Evolutionary conservation across 202 grass and related monocot genomes (phyloP), one percentile per base, ranked within the genome.

Genomic region (Miscanthus sacchariflorus): DNA sequence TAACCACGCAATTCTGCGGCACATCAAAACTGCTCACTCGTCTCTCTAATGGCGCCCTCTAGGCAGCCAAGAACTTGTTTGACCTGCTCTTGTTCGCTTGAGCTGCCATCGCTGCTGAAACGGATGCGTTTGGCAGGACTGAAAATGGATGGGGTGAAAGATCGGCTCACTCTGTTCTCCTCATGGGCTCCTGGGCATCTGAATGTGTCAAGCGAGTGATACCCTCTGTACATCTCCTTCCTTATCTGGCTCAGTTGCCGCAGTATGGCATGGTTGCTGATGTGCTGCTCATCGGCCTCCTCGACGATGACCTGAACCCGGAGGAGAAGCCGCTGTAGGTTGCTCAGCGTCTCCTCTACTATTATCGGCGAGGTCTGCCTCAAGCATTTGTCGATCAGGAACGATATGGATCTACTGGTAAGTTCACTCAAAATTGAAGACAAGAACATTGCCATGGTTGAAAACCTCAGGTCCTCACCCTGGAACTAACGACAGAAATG

Each of bases 41-140:
- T 2, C 15, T 88, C 50, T 48, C 21, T 33, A 39, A 88, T 45
- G 64, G 21, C 9, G 19, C 0, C 4, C 14, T 70, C 21, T 2
- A 83, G 19, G 13, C 27, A 13, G 9, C 19, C 27, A 73, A 72
- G 7, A 6, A 63, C 65, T 36, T 77, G 36, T 36, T 5, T 36
- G 36, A 36, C 3, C 36, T 36, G 36, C 36, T 36, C 36, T 36
- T 36, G 36, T 36, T 5, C 36, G 12, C 0, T 1, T 15, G 12
- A 70, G 0, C 63, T 24, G 2, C 63, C 50, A 33, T 33, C 25
- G 9, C 15, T 17, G 5, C 7, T 4, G 80, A 63, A 36, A 3
- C 39, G 8, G 7, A 83, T 1, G 14, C 72, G 73, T 61, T 87
- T 87, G n/a, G 78, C 85, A 43, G 58, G 44, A 39, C 68, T 81